Evolutionary conservation across 306 rosid genomes (phyloP).

Genomic region (Fragaria iinumae): DNA sequence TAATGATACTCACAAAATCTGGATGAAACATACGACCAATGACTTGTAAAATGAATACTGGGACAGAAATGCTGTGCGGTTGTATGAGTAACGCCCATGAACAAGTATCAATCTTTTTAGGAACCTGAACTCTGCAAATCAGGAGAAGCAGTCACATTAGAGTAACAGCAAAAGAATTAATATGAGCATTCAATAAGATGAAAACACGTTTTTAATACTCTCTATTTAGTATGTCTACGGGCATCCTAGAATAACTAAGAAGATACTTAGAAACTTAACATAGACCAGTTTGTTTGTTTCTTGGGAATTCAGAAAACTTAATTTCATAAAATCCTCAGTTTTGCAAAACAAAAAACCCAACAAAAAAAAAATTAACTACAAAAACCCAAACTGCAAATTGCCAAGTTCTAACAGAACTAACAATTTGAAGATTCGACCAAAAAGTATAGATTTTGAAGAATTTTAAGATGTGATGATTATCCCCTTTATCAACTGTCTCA

Average conservation of each 20-base stretch:
- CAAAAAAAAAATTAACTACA: neutral
- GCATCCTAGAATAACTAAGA: neutral
- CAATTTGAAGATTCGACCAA: neutral
- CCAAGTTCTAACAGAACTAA: neutral
- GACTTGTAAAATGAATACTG: slow-evolving; percentile 98
- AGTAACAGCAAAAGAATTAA: neutral
- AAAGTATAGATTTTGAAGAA: neutral
- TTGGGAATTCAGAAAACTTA: neutral
- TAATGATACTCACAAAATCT: slow-evolving; percentile 78
- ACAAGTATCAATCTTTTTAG: slow-evolving; percentile 88
- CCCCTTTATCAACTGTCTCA: neutral
- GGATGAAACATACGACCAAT: slow-evolving; percentile 88
- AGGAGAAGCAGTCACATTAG: slow-evolving; percentile 26
- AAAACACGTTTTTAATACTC: neutral
- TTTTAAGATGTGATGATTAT: neutral
- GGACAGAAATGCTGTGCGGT: slow-evolving; percentile 93
- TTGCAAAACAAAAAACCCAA: neutral
- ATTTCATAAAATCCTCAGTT: neutral
- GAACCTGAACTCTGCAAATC: slow-evolving; percentile 87
- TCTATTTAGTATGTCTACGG: neutral
- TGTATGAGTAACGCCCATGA: slow-evolving; percentile 98
- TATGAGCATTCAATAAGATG: neutral
- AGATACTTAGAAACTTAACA: neutral
- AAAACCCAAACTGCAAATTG: neutral
- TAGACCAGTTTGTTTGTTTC: neutral